Percentiles rank a stretch among this genome's conserved stretches.
phyloP scores from a whole-genome alignment of 192 early-diverging fungal species.

The Coemansia sp. region DNA sequence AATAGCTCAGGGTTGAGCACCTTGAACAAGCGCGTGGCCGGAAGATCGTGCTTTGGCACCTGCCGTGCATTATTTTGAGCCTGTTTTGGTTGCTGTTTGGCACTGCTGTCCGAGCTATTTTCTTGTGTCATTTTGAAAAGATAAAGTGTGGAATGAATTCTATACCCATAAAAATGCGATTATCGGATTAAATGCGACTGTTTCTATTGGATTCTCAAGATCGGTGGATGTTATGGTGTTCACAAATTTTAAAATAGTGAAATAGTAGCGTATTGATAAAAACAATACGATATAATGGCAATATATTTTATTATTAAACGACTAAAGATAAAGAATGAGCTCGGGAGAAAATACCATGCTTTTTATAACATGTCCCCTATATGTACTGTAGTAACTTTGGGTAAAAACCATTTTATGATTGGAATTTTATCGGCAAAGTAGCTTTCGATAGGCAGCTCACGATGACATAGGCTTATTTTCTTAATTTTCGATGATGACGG shows the following conservation, averaged over 20 bases:
- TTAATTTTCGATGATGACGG: background rate
- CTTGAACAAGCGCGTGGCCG: conserved; percentile 48
- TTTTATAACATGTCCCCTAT: too few relatives aligned
- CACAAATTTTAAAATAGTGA: too few relatives aligned
- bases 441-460: background rate
- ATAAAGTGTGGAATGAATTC: background rate
- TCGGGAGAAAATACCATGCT: too few relatives aligned
- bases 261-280: too few relatives aligned
- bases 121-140: background rate
- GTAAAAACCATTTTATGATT: too few relatives aligned
- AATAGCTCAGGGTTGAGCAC: conserved; percentile 50
- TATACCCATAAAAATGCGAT: background rate
- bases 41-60: conserved; percentile 22
- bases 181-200: background rate
- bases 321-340: too few relatives aligned
- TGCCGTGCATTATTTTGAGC: background rate
- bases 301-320: too few relatives aligned
- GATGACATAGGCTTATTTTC: background rate
- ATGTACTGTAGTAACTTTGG: too few relatives aligned
- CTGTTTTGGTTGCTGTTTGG: background rate
- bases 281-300: too few relatives aligned
- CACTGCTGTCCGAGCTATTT: background rate
- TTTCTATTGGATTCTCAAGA: too few relatives aligned
- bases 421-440: too few relatives aligned
- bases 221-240: too few relatives aligned